These are phyloP conservation scores for Kodamaea kaohsiungensis DNA, from an alignment of 805 yeast species.

Conservation along the genomic window DNA sequence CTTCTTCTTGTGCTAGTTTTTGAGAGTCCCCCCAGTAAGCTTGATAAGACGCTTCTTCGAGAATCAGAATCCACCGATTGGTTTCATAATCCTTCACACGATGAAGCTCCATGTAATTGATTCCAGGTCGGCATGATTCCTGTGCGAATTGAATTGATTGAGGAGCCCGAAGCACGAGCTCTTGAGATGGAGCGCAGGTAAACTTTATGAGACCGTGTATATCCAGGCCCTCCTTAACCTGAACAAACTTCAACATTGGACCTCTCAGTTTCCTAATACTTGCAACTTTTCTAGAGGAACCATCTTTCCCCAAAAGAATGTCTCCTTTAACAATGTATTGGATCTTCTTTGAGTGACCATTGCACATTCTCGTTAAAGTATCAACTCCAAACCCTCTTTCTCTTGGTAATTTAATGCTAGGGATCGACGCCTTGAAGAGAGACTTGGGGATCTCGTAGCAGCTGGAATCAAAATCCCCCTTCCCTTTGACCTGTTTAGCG, in stretches of 20 bases:
- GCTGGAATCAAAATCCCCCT: neutral
- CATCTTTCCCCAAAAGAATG: neutral
- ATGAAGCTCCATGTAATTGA: neutral
- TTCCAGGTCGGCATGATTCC: neutral
- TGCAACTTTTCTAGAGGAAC: neutral
- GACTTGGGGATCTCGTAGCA: neutral
- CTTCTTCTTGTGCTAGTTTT: neutral
- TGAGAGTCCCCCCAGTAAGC: neutral
- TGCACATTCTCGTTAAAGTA: neutral
- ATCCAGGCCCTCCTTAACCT: neutral
- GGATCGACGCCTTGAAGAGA: neutral
- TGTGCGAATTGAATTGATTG: neutral
- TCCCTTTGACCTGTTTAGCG: neutral
- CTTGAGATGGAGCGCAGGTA: neutral
- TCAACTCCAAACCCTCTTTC: neutral
- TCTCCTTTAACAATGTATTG: neutral
- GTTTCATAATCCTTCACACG: neutral
- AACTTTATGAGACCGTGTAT: neutral
- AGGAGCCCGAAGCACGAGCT: neutral
- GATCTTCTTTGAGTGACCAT: neutral
- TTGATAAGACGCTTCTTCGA: neutral
- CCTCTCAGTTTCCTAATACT: neutral
- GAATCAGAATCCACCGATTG: neutral
- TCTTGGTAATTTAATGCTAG: neutral
- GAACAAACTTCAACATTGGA: neutral